Evolutionary conservation across 2,329 filamentous ascomycete species (phyloP).

Genomic region (Colletotrichum camelliae): DNA sequence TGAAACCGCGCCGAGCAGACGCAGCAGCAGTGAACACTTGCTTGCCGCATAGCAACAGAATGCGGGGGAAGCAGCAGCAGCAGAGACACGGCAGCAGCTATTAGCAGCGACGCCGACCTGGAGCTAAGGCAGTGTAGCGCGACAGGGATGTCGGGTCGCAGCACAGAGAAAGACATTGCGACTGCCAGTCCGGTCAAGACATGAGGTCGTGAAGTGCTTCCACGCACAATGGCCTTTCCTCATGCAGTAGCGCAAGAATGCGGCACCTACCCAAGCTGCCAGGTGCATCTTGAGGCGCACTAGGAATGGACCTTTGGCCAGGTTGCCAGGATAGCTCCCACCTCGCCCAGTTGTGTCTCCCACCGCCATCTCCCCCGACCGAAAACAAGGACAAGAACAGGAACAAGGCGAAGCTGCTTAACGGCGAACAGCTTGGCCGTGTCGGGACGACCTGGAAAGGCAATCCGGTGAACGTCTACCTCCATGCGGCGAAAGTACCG

Average conservation of each 20-base stretch:
- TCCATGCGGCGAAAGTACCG: background rate
- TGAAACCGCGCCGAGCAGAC: background rate
- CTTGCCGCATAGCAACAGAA: background rate
- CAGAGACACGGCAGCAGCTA: background rate
- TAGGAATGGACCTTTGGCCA: background rate
- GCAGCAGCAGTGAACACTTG: background rate
- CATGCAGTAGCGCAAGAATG: background rate
- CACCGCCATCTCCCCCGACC: background rate
- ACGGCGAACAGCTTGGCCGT: background rate
- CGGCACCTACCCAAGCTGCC: background rate
- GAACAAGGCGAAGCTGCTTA: background rate
- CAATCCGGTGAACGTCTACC: background rate
- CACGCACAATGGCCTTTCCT: background rate
- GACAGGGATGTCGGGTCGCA: background rate
- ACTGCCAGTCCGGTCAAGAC: background rate
- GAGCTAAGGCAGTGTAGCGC: background rate
- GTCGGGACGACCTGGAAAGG: background rate
- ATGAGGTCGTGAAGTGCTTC: background rate
- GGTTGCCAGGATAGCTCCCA: background rate
- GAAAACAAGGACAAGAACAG: background rate
- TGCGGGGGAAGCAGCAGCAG: constrained; percentile 8
- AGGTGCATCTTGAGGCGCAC: background rate
- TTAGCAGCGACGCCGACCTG: background rate
- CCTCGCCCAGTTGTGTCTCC: background rate
- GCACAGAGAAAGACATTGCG: background rate